phyloP scores from a whole-genome alignment of 225 moss, liverwort and hornwort genomes.

The Pleurozium schreberi region DNA sequence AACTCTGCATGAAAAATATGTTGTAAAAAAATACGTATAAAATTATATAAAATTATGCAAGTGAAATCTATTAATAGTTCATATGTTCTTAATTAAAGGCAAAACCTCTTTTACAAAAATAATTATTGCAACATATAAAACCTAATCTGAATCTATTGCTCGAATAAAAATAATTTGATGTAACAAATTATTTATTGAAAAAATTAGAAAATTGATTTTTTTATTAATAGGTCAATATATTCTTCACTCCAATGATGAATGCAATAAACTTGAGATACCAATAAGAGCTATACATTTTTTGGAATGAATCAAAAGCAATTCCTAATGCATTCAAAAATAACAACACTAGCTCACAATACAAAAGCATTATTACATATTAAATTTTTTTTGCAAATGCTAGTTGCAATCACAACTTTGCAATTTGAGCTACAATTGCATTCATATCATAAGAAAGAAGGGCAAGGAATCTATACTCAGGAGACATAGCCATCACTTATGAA shows the following conservation, averaged over 20 bases:
- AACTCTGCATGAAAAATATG: background rate
- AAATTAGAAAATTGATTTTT: background rate
- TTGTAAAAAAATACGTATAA: background rate
- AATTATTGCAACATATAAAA: background rate
- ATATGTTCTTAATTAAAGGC: background rate
- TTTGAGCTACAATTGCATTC: background rate
- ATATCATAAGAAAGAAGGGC: background rate
- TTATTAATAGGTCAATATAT: background rate
- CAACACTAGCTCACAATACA: too few species aligned
- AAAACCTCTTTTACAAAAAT: background rate
- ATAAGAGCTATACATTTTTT: background rate
- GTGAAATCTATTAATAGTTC: background rate
- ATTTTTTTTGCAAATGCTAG: background rate
- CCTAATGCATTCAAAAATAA: background rate
- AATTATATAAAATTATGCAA: too few species aligned
- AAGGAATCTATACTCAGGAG: background rate
- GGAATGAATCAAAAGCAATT: background rate
- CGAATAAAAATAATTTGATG: background rate
- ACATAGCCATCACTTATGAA: background rate
- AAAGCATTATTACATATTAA: background rate
- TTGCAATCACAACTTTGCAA: background rate
- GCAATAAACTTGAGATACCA: background rate
- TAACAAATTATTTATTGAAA: background rate
- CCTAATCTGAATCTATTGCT: background rate
- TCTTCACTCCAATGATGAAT: background rate